Evolutionary conservation across 495 filamentous ascomycete species (phyloP), one percentile per base, ranked within the genome.

Genomic region (Bryoglossum gracile): DNA sequence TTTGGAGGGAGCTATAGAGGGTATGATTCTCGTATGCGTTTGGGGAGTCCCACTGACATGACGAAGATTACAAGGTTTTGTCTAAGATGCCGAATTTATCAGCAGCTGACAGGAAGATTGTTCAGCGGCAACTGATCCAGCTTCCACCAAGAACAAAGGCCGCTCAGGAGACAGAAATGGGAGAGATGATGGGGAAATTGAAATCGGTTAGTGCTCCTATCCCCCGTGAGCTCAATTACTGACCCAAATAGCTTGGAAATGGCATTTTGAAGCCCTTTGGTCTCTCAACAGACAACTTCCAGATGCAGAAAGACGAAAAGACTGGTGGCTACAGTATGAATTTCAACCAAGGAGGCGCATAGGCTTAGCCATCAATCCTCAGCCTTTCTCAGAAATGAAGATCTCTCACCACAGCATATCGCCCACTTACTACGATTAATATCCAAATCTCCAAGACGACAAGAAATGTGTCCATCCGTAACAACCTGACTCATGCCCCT

Each of bases 181-280:
- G 72, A 5, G 91, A 98, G 65, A 95, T 96, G 86, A 89, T 95
- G 86, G 86, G 82, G 19, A 96, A 96, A 68, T 65, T 98, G 65
- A 96, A 94, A 65, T 81, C 86, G 58, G 81, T 85, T 47, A 71
- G 79, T 76, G 19, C 23, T 28, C 14, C 34, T 4, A n/a, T 30
- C n/a, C 18, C 13, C 43, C 0, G 13, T n/a, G 6, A 1, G 46
- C 25, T n/a, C 21, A 37, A 30, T 39, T 39, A 23, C 44, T 46
- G 16, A 49, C 38, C 30, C 16, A 23, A 24, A 25, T 51, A 88
- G 73, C 71, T 98, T 46, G 91, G 91, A 2, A 94, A 98, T 67
- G 86, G 88, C 1, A 73, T 98, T 34, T 67, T 98, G 30, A 94
- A 85, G 59, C 91, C 91, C 1, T 98, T 96, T 69, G 91, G 91